Conservation (phyloP, 2,329 filamentous ascomycete genomes). For the Nothopassalora personata region DNA sequence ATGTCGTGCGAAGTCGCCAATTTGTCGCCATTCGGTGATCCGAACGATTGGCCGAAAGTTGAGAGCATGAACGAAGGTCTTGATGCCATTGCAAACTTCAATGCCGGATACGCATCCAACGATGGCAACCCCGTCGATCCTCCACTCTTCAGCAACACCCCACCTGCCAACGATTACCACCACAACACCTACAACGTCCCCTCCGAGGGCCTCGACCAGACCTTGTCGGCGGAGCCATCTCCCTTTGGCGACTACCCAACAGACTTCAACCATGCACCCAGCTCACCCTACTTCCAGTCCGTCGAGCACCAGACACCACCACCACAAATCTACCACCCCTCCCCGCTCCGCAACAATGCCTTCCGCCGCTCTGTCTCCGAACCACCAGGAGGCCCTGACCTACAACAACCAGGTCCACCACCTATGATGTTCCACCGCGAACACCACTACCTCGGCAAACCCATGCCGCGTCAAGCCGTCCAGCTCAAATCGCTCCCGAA, state of each 20-base stretch:
- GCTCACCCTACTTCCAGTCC: conserved; percentile 22
- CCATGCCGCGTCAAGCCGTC: conserved; percentile 3
- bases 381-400: conserved; percentile 15
- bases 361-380: conserved; percentile 25
- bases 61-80: conserved; percentile 5
- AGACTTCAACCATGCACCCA: conserved; percentile 6
- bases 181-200: conserved; percentile 1
- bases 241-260: conserved; percentile 15
- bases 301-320: conserved; percentile 11
- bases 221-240: conserved; percentile 8
- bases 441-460: conserved; percentile 19
- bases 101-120: conserved; percentile 10
- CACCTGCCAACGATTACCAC: conserved; percentile 4
- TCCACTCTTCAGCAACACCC: conserved; percentile 11
- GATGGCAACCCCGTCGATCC: conserved; percentile 10
- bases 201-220: conserved; percentile 10
- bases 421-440: conserved; percentile 22
- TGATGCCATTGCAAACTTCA: conserved; percentile 18
- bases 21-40: conserved; percentile 15
- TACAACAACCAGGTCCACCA: conserved; percentile 1
- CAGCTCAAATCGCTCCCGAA: conserved; percentile 14
- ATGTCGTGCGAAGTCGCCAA: conserved; percentile 18
- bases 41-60: conserved; percentile 10
- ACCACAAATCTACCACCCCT: conserved; percentile 7
- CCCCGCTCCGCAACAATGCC: conserved; percentile 11